These are phyloP conservation scores for Hypoxylon sp. DNA, from an alignment of 2,329 filamentous ascomycete genomes.

Conservation along the genomic window DNA sequence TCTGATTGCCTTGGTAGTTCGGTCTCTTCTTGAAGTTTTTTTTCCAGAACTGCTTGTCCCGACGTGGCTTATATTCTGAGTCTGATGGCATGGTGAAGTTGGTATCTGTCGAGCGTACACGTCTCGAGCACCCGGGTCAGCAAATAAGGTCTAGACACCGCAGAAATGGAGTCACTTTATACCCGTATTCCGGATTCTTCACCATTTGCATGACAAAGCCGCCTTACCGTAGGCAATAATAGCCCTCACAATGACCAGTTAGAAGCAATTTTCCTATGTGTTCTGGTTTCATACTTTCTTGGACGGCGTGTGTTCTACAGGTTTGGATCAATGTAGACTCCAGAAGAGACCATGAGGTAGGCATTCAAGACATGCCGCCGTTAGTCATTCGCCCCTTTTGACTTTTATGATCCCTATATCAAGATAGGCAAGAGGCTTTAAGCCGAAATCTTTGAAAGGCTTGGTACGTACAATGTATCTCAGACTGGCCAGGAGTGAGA, in stretches of 20 bases:
- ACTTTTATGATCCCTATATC: neutral
- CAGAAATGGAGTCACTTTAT: neutral
- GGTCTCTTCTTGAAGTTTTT: neutral
- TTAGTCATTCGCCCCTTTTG: neutral
- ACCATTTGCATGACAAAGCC: constrained; percentile 4
- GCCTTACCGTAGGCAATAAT: neutral
- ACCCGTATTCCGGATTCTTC: neutral
- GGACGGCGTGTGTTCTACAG: neutral
- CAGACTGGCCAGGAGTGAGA: neutral
- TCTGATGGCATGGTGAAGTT: constrained; percentile 13
- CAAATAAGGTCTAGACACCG: neutral
- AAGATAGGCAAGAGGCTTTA: constrained; percentile 1
- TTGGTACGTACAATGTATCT: neutral
- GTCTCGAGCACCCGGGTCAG: neutral
- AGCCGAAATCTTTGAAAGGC: neutral
- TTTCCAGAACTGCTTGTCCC: neutral
- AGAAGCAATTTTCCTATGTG: constrained; percentile 6
- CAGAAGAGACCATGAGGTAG: neutral
- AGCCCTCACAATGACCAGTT: neutral
- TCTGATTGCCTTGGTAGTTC: neutral
- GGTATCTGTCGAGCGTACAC: neutral
- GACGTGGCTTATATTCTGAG: neutral
- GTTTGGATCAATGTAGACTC: neutral
- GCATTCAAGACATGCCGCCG: neutral
- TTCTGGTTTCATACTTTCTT: constrained; percentile 6